A percentile compares a stretch with the other conserved stretches of the same genome.
These are phyloP conservation scores for Rosa hybrid DNA, from an alignment of 331 rosid species.

Conservation along the genomic window DNA sequence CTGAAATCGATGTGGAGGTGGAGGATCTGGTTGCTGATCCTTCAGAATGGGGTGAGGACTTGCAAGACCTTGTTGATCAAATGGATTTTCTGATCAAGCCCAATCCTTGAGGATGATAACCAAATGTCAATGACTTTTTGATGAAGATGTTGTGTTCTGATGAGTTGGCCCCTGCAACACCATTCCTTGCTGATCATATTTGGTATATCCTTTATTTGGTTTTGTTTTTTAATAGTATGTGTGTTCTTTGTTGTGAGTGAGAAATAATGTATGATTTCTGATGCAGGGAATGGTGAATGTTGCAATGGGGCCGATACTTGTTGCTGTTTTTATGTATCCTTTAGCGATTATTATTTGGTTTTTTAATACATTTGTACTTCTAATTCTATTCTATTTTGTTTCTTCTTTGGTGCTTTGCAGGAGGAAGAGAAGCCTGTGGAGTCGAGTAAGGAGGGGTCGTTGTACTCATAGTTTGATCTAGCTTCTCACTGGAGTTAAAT, in stretches of 20 bases:
- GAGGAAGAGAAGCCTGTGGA: slow-evolving; percentile 16
- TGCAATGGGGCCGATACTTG: slow-evolving; percentile 44
- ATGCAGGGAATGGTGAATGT: slow-evolving; percentile 50
- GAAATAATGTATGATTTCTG: slow-evolving; percentile 24
- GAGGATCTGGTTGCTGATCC: slow-evolving; percentile 51
- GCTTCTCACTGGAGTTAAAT: background rate
- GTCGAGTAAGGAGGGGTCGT: background rate
- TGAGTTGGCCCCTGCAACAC: slow-evolving; percentile 37
- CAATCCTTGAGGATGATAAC: slow-evolving; percentile 19
- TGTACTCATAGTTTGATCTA: background rate
- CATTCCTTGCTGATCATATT: slow-evolving; percentile 6
- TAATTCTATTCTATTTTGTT: background rate
- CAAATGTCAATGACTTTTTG: background rate
- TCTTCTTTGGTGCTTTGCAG: slow-evolving; percentile 29
- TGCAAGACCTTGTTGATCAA: slow-evolving; percentile 73
- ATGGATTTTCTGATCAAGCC: slow-evolving; percentile 58
- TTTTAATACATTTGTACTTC: background rate
- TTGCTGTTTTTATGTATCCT: slow-evolving; percentile 55
- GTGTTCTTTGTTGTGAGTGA: background rate
- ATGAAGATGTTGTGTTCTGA: slow-evolving; percentile 4
- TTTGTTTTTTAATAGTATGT: background rate
- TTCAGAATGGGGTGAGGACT: slow-evolving; percentile 62
- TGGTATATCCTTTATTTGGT: slow-evolving; percentile 37
- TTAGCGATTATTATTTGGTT: background rate
- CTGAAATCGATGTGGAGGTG: slow-evolving; percentile 49